Conservation (phyloP, 129 eudicot genomes). For the Tagetes patula region DNA sequence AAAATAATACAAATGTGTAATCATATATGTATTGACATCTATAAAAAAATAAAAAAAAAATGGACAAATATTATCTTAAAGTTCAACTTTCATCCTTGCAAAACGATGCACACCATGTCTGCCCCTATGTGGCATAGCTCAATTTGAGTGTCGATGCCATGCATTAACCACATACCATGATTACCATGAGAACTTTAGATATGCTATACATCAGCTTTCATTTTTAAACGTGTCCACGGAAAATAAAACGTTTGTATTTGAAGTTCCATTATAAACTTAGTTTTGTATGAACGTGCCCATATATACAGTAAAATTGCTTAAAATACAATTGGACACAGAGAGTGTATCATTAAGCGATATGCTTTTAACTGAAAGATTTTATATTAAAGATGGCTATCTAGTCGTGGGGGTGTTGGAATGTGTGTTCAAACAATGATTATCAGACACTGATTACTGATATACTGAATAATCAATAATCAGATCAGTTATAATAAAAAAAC, state of each 20-base stretch:
- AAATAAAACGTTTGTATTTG: background rate
- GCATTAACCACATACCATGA: background rate
- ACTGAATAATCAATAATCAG: background rate
- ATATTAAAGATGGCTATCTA: background rate
- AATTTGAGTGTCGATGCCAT: background rate
- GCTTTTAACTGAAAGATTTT: background rate
- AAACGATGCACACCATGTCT: background rate
- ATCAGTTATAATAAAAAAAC: background rate
- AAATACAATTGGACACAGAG: background rate
- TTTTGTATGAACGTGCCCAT: background rate
- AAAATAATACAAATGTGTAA: background rate
- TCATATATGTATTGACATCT: background rate
- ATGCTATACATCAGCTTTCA: background rate
- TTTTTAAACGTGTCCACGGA: background rate
- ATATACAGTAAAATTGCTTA: background rate
- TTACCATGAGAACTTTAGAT: background rate
- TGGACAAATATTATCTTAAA: background rate
- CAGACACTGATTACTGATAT: background rate
- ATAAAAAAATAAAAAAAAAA: background rate
- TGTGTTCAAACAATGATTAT: background rate
- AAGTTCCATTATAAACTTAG: background rate
- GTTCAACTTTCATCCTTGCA: background rate
- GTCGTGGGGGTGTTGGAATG: background rate
- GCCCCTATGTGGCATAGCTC: conserved; percentile 1
- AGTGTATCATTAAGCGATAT: background rate